Percentiles rank a stretch among this genome's conserved stretches.
Conservation (phyloP, 495 filamentous ascomycete species). For the Saxophila tyrrhenica region DNA sequence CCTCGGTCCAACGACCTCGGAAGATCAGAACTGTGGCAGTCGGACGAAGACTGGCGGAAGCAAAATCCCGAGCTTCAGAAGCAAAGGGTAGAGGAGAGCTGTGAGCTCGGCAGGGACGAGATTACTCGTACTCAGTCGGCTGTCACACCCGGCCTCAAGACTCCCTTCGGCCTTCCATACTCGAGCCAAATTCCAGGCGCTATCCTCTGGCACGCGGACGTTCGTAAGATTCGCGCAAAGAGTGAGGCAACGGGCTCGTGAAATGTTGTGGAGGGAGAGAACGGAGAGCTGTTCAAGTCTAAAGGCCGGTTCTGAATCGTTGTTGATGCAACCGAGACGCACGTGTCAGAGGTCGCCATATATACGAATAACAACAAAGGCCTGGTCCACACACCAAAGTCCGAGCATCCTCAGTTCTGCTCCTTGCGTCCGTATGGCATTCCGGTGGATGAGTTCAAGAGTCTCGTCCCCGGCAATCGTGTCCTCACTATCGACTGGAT, state of each 20-base stretch:
- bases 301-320: conserved; percentile 7
- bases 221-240: background rate
- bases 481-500: conserved; percentile 3
- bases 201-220: background rate
- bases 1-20: background rate
- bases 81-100: background rate
- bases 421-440: background rate
- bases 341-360: conserved; percentile 1
- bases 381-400: background rate
- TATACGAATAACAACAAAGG: conserved; percentile 11
- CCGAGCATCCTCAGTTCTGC: background rate
- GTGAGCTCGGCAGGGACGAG: background rate
- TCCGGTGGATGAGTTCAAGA: background rate
- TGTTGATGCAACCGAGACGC: background rate
- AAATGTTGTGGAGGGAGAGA: background rate
- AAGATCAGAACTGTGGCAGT: background rate
- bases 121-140: background rate
- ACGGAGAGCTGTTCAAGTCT: background rate
- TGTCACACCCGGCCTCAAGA: background rate
- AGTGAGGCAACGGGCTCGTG: background rate
- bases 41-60: background rate
- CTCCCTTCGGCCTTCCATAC: background rate
- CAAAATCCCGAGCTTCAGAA: background rate
- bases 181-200: background rate
- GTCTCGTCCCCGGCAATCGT: background rate